Evolutionary conservation across 306 rosid species (phyloP).

Genomic region (Inga leiocalycina): DNA sequence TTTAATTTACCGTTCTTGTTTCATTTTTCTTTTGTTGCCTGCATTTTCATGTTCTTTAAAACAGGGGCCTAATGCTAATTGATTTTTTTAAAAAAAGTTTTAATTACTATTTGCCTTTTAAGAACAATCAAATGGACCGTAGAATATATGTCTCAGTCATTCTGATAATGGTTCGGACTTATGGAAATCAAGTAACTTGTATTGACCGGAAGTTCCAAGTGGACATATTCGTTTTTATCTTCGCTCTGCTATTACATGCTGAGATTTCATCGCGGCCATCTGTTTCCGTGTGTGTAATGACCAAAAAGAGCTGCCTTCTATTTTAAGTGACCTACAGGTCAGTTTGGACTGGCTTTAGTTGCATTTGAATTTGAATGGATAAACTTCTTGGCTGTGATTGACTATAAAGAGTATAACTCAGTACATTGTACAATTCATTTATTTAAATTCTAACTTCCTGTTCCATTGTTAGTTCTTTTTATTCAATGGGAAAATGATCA

Average conservation of each 20-base stretch:
- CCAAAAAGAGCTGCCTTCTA: neutral
- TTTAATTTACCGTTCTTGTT: slow-evolving; percentile 24
- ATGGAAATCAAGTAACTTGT: neutral
- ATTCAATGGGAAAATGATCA: neutral
- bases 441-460: neutral
- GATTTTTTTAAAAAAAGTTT: neutral
- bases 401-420: neutral
- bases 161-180: slow-evolving; percentile 2
- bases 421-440: neutral
- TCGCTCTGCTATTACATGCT: neutral
- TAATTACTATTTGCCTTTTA: neutral
- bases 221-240: neutral
- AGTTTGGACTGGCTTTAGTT: neutral
- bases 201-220: neutral
- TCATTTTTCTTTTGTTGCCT: neutral
- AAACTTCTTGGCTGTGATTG: neutral
- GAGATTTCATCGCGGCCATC: neutral
- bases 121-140: neutral
- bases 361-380: neutral
- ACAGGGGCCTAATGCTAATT: neutral
- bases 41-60: slow-evolving; percentile 13
- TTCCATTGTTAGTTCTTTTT: neutral
- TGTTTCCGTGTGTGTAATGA: neutral
- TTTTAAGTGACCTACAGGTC: slow-evolving; percentile 3
- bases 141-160: neutral